Conservation (phyloP, 176 grass and related monocot species). For the Aegilops umbellulata region DNA sequence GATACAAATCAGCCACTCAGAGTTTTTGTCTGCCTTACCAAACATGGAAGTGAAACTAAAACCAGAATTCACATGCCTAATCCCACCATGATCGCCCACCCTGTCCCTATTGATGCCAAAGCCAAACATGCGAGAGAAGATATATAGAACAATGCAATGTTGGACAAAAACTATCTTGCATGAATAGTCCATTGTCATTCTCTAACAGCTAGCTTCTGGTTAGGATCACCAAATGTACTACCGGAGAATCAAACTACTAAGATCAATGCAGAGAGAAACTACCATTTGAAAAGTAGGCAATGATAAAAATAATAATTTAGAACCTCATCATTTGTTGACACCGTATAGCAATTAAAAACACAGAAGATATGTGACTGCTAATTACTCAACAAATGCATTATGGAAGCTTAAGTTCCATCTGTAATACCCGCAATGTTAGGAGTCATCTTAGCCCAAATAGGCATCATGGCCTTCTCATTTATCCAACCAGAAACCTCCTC, state of each 20-base stretch:
- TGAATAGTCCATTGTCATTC: no score
- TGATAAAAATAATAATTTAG: not conserved
- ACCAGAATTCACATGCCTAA: not conserved
- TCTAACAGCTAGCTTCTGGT: no score
- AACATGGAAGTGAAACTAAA: not conserved
- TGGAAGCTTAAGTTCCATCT: slow-evolving; percentile 44
- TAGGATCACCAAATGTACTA: not conserved
- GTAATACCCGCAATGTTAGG: slow-evolving; percentile 57
- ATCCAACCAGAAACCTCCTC: no score
- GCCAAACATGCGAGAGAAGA: not conserved
- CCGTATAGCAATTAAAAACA: not conserved
- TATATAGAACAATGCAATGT: not conserved
- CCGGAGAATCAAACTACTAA: slow-evolving; percentile 7
- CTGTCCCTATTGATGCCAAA: not conserved
- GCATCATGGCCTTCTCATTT: slow-evolving; percentile 58
- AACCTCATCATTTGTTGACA: not conserved
- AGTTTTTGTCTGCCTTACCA: not conserved
- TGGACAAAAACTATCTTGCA: no score
- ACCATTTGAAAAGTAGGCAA: not conserved
- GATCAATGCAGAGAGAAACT: not conserved
- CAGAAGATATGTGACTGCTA: not conserved
- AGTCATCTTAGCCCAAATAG: slow-evolving; percentile 36
- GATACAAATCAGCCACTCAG: not conserved
- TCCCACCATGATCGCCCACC: not conserved
- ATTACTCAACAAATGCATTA: not conserved